These are phyloP conservation scores for Pogostemon cablin DNA, from an alignment of 257 asterid genomes.

Conservation along the genomic window DNA sequence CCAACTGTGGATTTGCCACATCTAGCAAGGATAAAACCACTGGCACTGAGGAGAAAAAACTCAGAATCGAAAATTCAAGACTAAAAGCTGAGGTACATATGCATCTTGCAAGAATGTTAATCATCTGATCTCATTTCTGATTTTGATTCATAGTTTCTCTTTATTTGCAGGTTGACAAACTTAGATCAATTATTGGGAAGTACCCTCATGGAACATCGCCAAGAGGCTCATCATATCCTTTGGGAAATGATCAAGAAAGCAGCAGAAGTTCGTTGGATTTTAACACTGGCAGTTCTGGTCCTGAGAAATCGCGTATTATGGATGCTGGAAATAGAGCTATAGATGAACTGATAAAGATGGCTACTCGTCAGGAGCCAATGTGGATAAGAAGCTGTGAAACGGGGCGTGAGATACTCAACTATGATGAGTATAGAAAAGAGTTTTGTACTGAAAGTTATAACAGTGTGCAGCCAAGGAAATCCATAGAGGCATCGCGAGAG, in stretches of 20 bases:
- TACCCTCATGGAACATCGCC: slow-evolving; percentile 53
- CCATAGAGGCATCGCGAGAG: slow-evolving; percentile 85
- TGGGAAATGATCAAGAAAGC: slow-evolving; percentile 54
- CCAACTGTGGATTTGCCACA: slow-evolving; percentile 60
- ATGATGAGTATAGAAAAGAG: slow-evolving; percentile 67
- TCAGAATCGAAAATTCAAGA: slow-evolving; percentile 67
- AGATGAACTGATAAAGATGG: slow-evolving; percentile 73
- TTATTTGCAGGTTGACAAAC: slow-evolving; percentile 66
- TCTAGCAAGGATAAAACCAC: slow-evolving; percentile 41
- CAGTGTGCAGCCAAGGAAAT: slow-evolving; percentile 40
- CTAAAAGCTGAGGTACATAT: slow-evolving; percentile 78
- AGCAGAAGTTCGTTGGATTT: slow-evolving; percentile 46
- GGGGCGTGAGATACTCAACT: slow-evolving; percentile 85
- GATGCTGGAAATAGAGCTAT: slow-evolving; percentile 53
- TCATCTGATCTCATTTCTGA: not conserved
- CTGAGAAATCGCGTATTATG: slow-evolving; percentile 50
- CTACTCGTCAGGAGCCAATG: slow-evolving; percentile 61
- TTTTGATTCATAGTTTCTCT: not conserved
- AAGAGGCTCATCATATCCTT: slow-evolving; percentile 51
- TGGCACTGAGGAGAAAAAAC: slow-evolving; percentile 56
- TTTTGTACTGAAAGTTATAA: slow-evolving; percentile 37
- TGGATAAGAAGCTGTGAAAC: slow-evolving; percentile 81
- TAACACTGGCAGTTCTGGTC: slow-evolving; percentile 42
- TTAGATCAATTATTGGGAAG: slow-evolving; percentile 49
- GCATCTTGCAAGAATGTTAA: not conserved